Evolutionary conservation across 140 eudicot species (phyloP), one percentile per base, ranked within the genome.

Genomic region (Oenanthe javanica): DNA sequence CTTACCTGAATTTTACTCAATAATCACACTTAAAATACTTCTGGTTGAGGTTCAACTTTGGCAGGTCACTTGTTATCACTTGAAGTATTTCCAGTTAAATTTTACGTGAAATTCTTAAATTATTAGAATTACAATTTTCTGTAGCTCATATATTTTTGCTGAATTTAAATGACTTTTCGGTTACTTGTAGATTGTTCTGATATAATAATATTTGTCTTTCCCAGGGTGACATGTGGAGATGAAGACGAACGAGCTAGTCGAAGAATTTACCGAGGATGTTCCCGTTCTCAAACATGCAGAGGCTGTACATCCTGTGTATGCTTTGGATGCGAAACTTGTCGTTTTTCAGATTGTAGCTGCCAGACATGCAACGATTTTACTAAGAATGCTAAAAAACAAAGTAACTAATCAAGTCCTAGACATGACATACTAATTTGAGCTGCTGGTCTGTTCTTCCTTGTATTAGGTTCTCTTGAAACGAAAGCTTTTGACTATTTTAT

Each of bases 271-370:
- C 86, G 87, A 78, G 96, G 96, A 14, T 91, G 96, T 83, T 57
- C 77, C 46, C 85, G 86, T 31, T 82, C 91, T 69, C 93, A 88
- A 42, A 87, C 90, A 13, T 91, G 96, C 85, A 84, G 84, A 75
- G 96, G 96, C 61, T 91, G 96, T 86, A 91, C 96, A 0, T 84
- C 93, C 14, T 91, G 96, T 25, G 93, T 91, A 23, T 91, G 96
- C 80, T 91, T 91, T 64, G 96, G 96, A 50, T 91, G 96, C 52
- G 85, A 82, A 31, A 82, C 78, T 27, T 91, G 96, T 75, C 90
- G 96, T 6, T 91, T 91, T 64, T 86, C 91, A 0, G 96, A 89
- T 59, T 91, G 96, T 77, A 77, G 81, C 47, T 91, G 96, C 82
- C 96, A 91, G 87, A 91, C 90, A 0, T 91, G 96, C 87, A 77